These are phyloP conservation scores for Wickerhamiella sergipiensis DNA, from an alignment of 805 yeast genomes.

Conservation along the genomic window DNA sequence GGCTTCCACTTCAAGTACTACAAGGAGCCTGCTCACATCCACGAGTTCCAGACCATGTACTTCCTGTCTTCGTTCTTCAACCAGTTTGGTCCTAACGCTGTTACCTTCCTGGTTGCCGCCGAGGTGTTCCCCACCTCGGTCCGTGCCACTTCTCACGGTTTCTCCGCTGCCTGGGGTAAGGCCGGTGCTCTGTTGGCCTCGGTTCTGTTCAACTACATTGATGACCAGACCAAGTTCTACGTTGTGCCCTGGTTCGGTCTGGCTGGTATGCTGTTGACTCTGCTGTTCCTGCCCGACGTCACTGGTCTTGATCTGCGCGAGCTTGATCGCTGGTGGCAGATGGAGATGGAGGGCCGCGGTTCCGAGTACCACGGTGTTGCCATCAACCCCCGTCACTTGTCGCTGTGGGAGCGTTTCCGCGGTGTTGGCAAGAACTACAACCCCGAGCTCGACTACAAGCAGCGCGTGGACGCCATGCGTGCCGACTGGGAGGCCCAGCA, in stretches of 20 bases:
- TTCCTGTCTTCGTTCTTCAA: conserved; percentile 49
- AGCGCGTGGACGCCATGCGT: conserved; percentile 26
- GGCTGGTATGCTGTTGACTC: conserved; percentile 25
- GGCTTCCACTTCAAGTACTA: conserved; percentile 46
- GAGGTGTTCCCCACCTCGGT: conserved; percentile 52
- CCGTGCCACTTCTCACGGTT: conserved; percentile 56
- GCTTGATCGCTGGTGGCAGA: conserved; percentile 27
- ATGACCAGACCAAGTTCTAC: conserved; percentile 23
- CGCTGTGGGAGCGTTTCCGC: conserved; percentile 24
- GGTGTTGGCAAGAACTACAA: conserved; percentile 26
- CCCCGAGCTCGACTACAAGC: conserved; percentile 27
- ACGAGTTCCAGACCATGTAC: conserved; percentile 39
- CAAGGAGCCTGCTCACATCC: conserved; percentile 17
- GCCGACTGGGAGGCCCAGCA: conserved; percentile 26
- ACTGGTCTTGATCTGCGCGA: conserved; percentile 27
- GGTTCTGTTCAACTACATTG: conserved; percentile 26
- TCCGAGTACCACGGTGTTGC: conserved; percentile 29
- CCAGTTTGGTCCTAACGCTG: conserved; percentile 54
- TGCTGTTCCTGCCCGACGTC: conserved; percentile 25
- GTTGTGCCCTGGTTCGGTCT: conserved; percentile 29
- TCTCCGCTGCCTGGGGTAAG: conserved; percentile 54
- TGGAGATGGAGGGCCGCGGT: conserved; percentile 23
- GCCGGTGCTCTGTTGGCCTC: conserved; percentile 50
- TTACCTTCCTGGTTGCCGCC: conserved; percentile 51
- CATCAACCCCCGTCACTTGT: conserved; percentile 25